A percentile compares a stretch with the other conserved stretches of the same genome.
Evolutionary conservation across 441 rosid species (phyloP).

Genomic region (Adansonia grandidieri): DNA sequence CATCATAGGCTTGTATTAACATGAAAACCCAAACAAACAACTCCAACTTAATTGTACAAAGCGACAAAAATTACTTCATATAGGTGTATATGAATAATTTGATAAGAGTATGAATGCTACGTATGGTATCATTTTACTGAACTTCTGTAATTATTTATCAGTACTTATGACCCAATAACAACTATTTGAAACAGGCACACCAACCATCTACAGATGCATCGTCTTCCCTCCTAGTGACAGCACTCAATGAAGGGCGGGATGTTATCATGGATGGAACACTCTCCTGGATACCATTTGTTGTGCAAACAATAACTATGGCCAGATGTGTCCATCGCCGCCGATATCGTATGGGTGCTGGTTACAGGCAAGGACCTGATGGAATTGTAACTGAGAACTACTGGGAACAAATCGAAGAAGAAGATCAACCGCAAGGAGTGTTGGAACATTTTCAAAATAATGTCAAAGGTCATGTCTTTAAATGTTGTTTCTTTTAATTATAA

Average conservation of each 20-base stretch:
- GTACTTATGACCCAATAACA: background rate
- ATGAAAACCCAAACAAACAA: background rate
- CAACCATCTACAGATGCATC: conserved; percentile 99
- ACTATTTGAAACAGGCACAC: conserved; percentile 65
- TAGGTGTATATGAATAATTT: background rate
- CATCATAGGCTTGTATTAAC: background rate
- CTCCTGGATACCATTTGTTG: conserved; percentile 96
- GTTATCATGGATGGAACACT: conserved; percentile 98
- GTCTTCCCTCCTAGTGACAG: conserved; percentile 95
- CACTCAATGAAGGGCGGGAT: conserved; percentile 93
- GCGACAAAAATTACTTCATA: background rate
- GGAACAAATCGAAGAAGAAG: conserved; percentile 80
- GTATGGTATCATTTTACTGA: background rate
- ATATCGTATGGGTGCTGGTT: conserved; percentile 92
- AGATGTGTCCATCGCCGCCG: conserved; percentile 92
- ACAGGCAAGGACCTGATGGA: conserved; percentile 67
- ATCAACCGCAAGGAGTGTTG: conserved; percentile 61
- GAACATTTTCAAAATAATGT: too few species aligned
- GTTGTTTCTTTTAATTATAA: too few species aligned
- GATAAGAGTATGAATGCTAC: background rate
- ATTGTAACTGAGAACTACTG: conserved; percentile 81
- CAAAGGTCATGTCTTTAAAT: too few species aligned
- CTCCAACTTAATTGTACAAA: background rate
- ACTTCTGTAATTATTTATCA: background rate
- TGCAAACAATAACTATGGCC: conserved; percentile 96